Base-by-base conservation (phyloP, 257 asterid species). In the Solanum dulcamara region DNA sequence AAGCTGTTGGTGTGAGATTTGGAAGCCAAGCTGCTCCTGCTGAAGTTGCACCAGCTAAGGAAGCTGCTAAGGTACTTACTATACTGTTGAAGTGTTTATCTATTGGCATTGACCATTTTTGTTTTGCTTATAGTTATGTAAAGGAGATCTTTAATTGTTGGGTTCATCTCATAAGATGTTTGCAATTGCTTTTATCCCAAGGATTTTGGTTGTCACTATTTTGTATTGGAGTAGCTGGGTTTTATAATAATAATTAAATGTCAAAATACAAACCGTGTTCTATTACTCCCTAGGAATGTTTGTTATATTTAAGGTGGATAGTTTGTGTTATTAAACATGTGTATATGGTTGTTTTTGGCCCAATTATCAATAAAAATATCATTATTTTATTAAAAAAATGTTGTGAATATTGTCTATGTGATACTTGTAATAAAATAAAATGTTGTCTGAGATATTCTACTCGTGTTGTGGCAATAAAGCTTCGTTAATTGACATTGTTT, bases 1-100 rank as follows among this genome's bases (percentile, higher is more conserved):
- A 91, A 86, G 91, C 97, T 28, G 93, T 90, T n/a, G 98, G 99
- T 74, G 98, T 96, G 26, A 91, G 90, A 77, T 20, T 94, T 24
- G 94, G 93, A 37, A 93, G 95, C 80, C 44, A 32, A 70, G 93
- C 88, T 66, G 91, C 93, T 32, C 90, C 89, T 2, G 91, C 91
- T 18, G 92, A 84, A 83, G 92, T 92, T 74, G 90, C 93, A 74
- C 93, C 93, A 17, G 91, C 93, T 68, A 91, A 67, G 51, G 94
- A 87, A 83, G 85, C 91, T 50, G 86, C 93, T 92, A 94, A 92
- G 86, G 85, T 86, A 84, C 22, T 24, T 68, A 8, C 57, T 67
- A 20, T 15, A 2, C 24, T 64, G 32, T 48, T 11, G 20, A 44
- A 13, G 37, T 83, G 0, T 67, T 35, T 30, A 24, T 4, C 26